These are phyloP conservation scores for Pestalotiopsis sp. DNA, from an alignment of 2,329 filamentous ascomycete genomes.

Conservation along the genomic window DNA sequence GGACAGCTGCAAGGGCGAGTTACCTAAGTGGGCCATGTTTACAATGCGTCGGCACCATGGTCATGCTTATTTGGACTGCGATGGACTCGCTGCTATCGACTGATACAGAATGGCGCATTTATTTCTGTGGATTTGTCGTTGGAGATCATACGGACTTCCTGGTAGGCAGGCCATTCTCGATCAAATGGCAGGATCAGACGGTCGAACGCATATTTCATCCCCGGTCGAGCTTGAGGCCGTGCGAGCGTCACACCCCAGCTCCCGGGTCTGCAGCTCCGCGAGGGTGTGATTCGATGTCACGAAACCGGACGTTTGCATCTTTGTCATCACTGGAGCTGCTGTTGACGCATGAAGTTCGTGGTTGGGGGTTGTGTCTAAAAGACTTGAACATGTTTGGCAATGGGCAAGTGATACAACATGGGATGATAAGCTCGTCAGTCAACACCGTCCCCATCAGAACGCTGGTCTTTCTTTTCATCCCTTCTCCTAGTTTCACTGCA, in stretches of 20 bases:
- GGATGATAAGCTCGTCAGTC: neutral
- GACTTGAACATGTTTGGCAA: slow-evolving; percentile 15
- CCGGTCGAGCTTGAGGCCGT: slow-evolving; percentile 18
- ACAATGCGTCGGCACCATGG: neutral
- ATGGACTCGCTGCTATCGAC: neutral
- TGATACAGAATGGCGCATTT: slow-evolving; percentile 6
- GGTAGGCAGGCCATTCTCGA: slow-evolving; percentile 18
- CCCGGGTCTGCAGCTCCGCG: slow-evolving; percentile 11
- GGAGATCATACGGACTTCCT: slow-evolving; percentile 31
- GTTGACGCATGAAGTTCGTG: slow-evolving; percentile 14
- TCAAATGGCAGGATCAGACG: slow-evolving; percentile 28
- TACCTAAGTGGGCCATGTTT: neutral
- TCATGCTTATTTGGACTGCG: neutral
- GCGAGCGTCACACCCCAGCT: slow-evolving; percentile 24
- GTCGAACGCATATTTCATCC: slow-evolving; percentile 6
- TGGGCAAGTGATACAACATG: neutral
- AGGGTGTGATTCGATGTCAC: slow-evolving; percentile 4
- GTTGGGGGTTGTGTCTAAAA: slow-evolving; percentile 13
- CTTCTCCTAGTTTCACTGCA: slow-evolving; percentile 9
- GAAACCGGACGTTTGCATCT: slow-evolving; percentile 6
- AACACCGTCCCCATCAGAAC: neutral
- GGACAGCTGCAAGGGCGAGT: neutral
- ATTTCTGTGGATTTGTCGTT: slow-evolving; percentile 26
- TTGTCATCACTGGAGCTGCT: neutral
- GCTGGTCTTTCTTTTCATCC: slow-evolving; percentile 15